These are phyloP conservation scores for Paecilomyces sp. DNA, from an alignment of 2,329 filamentous ascomycete genomes.

Conservation along the genomic window DNA sequence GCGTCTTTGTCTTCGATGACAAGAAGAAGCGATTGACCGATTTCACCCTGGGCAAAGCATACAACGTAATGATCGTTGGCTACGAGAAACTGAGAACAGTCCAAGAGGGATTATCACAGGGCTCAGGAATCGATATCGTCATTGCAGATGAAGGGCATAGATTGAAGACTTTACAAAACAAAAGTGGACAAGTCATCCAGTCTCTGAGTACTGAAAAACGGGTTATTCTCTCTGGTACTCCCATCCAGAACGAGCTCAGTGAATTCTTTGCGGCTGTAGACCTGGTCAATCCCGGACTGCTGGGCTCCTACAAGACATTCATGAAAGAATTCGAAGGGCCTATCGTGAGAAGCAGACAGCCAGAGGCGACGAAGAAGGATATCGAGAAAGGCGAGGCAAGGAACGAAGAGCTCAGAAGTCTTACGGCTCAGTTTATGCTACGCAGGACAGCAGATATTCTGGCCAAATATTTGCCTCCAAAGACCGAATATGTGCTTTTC, in stretches of 20 bases:
- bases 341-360: conserved; percentile 58
- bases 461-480: conserved; percentile 57
- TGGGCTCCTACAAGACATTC: conserved; percentile 57
- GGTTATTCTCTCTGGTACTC: conserved; percentile 60
- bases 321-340: conserved; percentile 58
- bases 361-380: conserved; percentile 53
- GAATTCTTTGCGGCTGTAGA: conserved; percentile 64
- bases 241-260: conserved; percentile 60
- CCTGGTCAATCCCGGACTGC: conserved; percentile 59
- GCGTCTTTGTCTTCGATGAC: conserved; percentile 59
- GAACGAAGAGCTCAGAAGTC: conserved; percentile 52
- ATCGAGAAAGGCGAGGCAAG: conserved; percentile 58
- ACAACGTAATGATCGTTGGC: conserved; percentile 66
- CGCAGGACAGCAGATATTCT: conserved; percentile 61
- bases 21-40: conserved; percentile 55
- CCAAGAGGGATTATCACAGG: conserved; percentile 58
- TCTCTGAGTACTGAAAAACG: conserved; percentile 54
- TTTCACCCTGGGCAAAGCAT: conserved; percentile 61
- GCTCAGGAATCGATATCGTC: conserved; percentile 59
- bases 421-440: conserved; percentile 60
- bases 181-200: conserved; percentile 59
- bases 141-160: conserved; percentile 65
- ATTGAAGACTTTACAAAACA: conserved; percentile 62
- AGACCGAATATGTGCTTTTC: conserved; percentile 61
- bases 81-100: conserved; percentile 63